These are phyloP conservation scores for Pochonia chlamydosporia DNA, from an alignment of 2,329 filamentous ascomycete species.

Conservation along the genomic window DNA sequence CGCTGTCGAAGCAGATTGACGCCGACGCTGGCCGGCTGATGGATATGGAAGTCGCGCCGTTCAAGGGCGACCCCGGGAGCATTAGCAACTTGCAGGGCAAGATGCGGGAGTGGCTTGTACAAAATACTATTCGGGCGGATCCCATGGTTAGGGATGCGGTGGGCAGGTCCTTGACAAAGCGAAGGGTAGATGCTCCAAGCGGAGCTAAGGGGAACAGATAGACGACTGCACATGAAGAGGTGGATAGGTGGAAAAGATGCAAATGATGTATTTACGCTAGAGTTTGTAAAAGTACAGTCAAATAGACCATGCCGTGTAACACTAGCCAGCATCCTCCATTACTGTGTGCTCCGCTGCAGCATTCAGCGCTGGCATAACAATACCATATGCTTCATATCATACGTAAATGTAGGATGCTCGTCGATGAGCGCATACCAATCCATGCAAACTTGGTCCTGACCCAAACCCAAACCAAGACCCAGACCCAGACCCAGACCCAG, in stretches of 20 bases:
- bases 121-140: slow-evolving; percentile 76
- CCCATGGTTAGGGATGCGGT: slow-evolving; percentile 79
- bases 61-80: slow-evolving; percentile 63
- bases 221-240: not conserved
- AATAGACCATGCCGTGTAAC: not conserved
- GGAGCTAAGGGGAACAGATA: slow-evolving; percentile 51
- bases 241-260: not conserved
- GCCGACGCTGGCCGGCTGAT: slow-evolving; percentile 65
- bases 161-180: slow-evolving; percentile 57
- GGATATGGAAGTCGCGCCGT: slow-evolving; percentile 76
- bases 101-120: slow-evolving; percentile 80
- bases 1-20: slow-evolving; percentile 54
- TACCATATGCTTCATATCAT: not conserved
- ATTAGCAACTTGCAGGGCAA: slow-evolving; percentile 56
- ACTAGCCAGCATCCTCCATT: not conserved
- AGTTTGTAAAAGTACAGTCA: not conserved
- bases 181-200: slow-evolving; percentile 55
- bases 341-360: not conserved
- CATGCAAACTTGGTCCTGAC: too few species aligned
- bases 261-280: not conserved
- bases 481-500: not conserved
- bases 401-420: not conserved
- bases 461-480: too few species aligned
- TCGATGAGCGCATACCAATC: not conserved
- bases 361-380: not conserved